phyloP scores from a whole-genome alignment of 805 yeast species.

The Jamesozyma rosinii region DNA sequence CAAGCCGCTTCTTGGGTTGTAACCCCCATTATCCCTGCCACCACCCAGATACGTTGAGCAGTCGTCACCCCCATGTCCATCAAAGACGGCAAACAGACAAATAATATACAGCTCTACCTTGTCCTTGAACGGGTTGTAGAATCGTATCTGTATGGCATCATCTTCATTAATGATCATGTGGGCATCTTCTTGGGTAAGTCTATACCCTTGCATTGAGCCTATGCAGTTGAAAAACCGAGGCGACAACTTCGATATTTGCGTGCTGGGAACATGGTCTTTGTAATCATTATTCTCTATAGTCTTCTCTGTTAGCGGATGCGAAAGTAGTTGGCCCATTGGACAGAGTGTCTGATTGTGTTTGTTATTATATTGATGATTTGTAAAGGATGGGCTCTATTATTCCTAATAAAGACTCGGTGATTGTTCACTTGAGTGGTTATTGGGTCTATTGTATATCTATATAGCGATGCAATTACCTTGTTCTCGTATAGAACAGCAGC shows the following conservation, averaged over 20 bases:
- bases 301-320: slow-evolving; percentile 68
- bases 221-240: slow-evolving; percentile 46
- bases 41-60: slow-evolving; percentile 47
- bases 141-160: slow-evolving; percentile 28
- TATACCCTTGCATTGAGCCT: slow-evolving; percentile 73
- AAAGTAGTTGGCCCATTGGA: slow-evolving; percentile 62
- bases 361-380: no score
- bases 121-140: slow-evolving; percentile 25
- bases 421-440: no score
- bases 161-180: slow-evolving; percentile 45
- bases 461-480: no score
- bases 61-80: slow-evolving; percentile 72
- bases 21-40: slow-evolving; percentile 8
- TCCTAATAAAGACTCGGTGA: no score
- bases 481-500: no score
- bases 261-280: slow-evolving; percentile 20
- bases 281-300: slow-evolving; percentile 37
- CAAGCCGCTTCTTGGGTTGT: slow-evolving; percentile 15
- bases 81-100: slow-evolving; percentile 62
- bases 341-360: not conserved
- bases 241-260: slow-evolving; percentile 5
- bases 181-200: slow-evolving; percentile 70
- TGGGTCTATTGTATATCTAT: no score
- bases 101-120: slow-evolving; percentile 17
- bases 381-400: no score